These are phyloP conservation scores for Blastobotrys malaysiensis DNA, from an alignment of 1,139 yeast genomes.

Conservation along the genomic window DNA sequence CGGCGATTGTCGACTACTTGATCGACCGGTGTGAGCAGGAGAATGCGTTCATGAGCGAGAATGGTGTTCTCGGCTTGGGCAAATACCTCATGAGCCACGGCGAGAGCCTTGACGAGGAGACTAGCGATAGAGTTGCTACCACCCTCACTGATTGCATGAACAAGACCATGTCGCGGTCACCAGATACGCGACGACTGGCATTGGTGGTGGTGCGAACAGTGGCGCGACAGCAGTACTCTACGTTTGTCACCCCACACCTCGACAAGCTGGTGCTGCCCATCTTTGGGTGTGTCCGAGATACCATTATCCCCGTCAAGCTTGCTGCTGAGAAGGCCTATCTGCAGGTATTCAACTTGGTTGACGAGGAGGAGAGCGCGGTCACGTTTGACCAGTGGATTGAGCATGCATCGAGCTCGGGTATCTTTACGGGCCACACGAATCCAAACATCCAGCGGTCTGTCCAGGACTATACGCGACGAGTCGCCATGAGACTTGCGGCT, in stretches of 20 bases:
- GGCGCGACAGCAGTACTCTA: slow-evolving; percentile 53
- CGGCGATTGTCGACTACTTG: slow-evolving; percentile 47
- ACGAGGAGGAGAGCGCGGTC: slow-evolving; percentile 45
- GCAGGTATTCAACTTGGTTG: slow-evolving; percentile 65
- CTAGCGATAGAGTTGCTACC: slow-evolving; percentile 34
- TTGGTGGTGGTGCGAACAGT: slow-evolving; percentile 73
- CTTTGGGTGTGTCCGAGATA: slow-evolving; percentile 78
- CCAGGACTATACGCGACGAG: slow-evolving; percentile 84
- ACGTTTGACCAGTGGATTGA: slow-evolving; percentile 57
- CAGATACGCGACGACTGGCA: slow-evolving; percentile 77
- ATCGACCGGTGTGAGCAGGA: slow-evolving; percentile 43
- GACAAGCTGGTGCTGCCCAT: slow-evolving; percentile 64
- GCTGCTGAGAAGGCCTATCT: slow-evolving; percentile 93
- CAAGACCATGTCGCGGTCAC: slow-evolving; percentile 48
- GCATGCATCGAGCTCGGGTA: slow-evolving; percentile 16
- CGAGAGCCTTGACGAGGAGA: not conserved
- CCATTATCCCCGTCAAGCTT: slow-evolving; percentile 80
- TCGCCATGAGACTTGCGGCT: slow-evolving; percentile 72
- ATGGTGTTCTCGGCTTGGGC: slow-evolving; percentile 78
- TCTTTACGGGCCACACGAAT: slow-evolving; percentile 7
- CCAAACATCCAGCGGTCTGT: slow-evolving; percentile 52
- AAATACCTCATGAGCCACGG: slow-evolving; percentile 50
- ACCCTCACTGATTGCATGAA: slow-evolving; percentile 49
- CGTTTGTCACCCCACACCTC: slow-evolving; percentile 46
- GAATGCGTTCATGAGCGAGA: slow-evolving; percentile 56